Evolutionary conservation across 2,329 filamentous ascomycete genomes (phyloP).

Genomic region (Paraconiothyrium sp.): DNA sequence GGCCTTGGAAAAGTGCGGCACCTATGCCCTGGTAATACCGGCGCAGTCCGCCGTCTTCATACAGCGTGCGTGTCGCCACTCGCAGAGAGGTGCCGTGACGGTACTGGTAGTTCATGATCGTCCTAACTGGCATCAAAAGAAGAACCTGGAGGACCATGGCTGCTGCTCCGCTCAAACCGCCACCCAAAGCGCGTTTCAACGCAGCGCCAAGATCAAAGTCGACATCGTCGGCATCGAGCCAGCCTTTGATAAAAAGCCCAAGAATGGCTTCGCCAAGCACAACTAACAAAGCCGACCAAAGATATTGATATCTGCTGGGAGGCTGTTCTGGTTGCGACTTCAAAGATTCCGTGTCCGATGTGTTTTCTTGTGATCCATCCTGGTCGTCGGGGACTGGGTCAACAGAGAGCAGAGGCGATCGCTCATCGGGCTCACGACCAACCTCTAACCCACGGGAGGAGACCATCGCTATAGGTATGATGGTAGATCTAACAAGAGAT

Average conservation of each 20-base stretch:
- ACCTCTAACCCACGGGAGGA: constrained; percentile 24
- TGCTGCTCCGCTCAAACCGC: constrained; percentile 40
- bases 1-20: constrained; percentile 39
- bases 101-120: constrained; percentile 46
- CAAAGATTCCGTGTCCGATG: constrained; percentile 16
- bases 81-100: constrained; percentile 38
- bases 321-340: constrained; percentile 23
- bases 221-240: constrained; percentile 40
- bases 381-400: constrained; percentile 13
- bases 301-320: constrained; percentile 28
- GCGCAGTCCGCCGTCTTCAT: constrained; percentile 35
- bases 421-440: constrained; percentile 26
- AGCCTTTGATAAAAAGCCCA: constrained; percentile 36
- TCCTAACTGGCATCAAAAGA: constrained; percentile 42
- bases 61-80: constrained; percentile 36
- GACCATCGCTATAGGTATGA: constrained; percentile 18
- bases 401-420: constrained; percentile 30
- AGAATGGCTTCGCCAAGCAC: constrained; percentile 26
- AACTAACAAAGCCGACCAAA: constrained; percentile 28
- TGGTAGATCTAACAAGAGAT: constrained; percentile 3
- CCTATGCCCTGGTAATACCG: constrained; percentile 40
- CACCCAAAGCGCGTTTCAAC: constrained; percentile 37
- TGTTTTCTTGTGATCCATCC: constrained; percentile 14
- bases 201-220: constrained; percentile 41
- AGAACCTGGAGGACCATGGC: constrained; percentile 43